Base-by-base conservation (phyloP, 495 filamentous ascomycete species). In the Aspergillus hancockii region DNA sequence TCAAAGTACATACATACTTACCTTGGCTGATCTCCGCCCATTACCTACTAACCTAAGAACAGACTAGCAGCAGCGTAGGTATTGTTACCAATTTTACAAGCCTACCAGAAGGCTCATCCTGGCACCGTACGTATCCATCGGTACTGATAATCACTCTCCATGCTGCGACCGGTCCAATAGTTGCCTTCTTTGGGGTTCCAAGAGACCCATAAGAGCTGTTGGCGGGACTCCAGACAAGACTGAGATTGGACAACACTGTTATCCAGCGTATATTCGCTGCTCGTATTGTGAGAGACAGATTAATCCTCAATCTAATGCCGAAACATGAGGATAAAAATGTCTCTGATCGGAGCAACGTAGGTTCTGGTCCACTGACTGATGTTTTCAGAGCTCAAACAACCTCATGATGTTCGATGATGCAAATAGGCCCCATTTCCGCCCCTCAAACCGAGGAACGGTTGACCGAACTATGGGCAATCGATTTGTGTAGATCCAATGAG, bases 331-430 rank as follows among this genome's bases (percentile, higher is more conserved):
- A 19, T 23, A 14, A 47, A 8, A 8, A 47, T 47, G 43, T 23
- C 43, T 47, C 43, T 47, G 43, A 22, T 47, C 43, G 41, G 41
- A 18, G 8, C n/a, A 8, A 8, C 41, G 41, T 18, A 45, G 14
- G 41, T 45, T 45, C 41, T 47, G 19, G 21, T 47, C 43, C 23
- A 23, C 18, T 23, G 43, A 45, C n/a, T 19, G 12, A 23, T 8
- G 18, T 23, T 16, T 28, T 54, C 38, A 1, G n/a, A 41, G 14
- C 38, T 47, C 18, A 23, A n/a, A 47, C 19, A 23, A 9, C 3
- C 8, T 47, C 63, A 63, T 75, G 69, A 70, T 72, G 71, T 60
- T 71, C 69, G 38, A 73, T 74, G 71, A 70, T 72, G 69, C 65
- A 71, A 71, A 67, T 52, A 54, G 60, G 64, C 50, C 54, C 57